Base-by-base conservation (phyloP, 75 land plant genomes). In the Picea glauca region DNA sequence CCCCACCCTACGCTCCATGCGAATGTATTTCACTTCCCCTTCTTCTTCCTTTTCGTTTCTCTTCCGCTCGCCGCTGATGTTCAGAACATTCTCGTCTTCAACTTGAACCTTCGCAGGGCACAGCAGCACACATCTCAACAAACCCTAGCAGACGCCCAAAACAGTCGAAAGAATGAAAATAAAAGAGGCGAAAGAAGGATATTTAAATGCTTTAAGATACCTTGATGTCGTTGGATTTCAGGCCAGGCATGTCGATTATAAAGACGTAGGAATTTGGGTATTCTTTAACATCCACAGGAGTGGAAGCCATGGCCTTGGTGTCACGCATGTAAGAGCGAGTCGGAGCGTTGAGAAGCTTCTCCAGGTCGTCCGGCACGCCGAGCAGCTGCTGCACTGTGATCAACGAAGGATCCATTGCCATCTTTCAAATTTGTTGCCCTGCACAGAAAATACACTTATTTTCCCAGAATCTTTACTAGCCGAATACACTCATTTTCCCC, bases 281-380 rank as follows among this genome's bases (percentile, higher is more conserved):
- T 83, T 91, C 93, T 78, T 88, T 88, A 50, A 88, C 80, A 78
- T 91, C 91, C 3, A 85, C 91, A 13, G 91, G 81, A 3, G 91
- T 86, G 21, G 76, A 78, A 3, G 88, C 86, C 90, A 88, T 88
- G 35, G 83, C 87, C 72, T 84, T 76, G 23, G 70, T 76, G 78
- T 85, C 87, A 2, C 84, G 78, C 1, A 79, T 33, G 70, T 84
- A 84, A 13, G 83, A 63, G 1, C 78, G 64, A 1, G 76, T 78
- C 12, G 84, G 84, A 0, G 76, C 70, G 50, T 61, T 61, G 8
- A 50, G 18, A 12, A 46, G 18, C 67, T 61, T 78, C 60, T 82
- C 79, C 80, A 32, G 33, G 9, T 77, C 83, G 17, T 60, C 61
- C 3, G 76, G 76, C 4, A 74, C 57, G 3, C 58, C 15, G 21